Conservation (phyloP, 2,329 filamentous ascomycete species). For the Xylaria hypoxylon region DNA sequence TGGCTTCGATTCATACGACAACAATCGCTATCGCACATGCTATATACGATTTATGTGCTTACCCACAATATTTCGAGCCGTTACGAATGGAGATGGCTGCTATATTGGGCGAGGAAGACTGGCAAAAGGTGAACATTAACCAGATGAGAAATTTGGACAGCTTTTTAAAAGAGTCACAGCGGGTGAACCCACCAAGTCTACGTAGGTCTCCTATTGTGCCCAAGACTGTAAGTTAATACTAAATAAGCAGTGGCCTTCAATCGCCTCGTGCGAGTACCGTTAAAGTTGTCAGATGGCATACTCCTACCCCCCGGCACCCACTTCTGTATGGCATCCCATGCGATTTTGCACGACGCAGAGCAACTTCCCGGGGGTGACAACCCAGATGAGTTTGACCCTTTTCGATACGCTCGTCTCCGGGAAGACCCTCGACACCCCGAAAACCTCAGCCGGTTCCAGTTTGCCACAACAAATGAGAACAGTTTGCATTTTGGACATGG, state of each 20-base stretch:
- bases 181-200: slow-evolving; percentile 7
- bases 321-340: slow-evolving; percentile 15
- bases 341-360: background rate
- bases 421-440: background rate
- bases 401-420: background rate
- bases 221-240: too few relatives aligned
- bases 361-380: background rate
- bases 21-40: background rate
- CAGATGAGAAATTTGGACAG: slow-evolving; percentile 11
- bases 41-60: slow-evolving; percentile 5
- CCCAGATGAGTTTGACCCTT: background rate
- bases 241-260: slow-evolving; percentile 24
- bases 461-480: background rate
- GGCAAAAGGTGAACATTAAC: background rate
- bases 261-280: background rate
- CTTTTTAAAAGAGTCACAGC: slow-evolving; percentile 17
- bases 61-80: slow-evolving; percentile 10
- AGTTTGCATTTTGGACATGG: slow-evolving; percentile 12
- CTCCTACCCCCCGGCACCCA: slow-evolving; percentile 11
- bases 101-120: background rate
- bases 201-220: background rate
- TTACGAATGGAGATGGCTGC: background rate
- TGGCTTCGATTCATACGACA: slow-evolving; percentile 10
- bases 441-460: background rate
- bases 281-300: slow-evolving; percentile 7